Percentiles rank a stretch among this genome's conserved stretches.
phyloP scores from a whole-genome alignment of 441 rosid genomes.

The Pelargonium australe region DNA sequence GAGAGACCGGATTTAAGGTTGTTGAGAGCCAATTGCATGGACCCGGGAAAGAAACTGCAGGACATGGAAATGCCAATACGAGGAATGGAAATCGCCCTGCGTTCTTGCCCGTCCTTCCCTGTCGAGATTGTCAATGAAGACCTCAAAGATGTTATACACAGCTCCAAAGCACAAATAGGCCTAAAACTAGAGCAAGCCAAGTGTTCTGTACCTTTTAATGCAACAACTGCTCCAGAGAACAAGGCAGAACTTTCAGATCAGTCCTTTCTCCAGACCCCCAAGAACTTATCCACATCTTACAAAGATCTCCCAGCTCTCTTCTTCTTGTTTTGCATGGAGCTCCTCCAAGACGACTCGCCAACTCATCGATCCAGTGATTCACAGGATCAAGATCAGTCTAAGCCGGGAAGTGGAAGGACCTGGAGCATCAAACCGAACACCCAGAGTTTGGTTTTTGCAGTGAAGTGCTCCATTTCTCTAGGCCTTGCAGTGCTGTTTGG shows the following conservation, averaged over 20 bases:
- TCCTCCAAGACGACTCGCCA: slow-evolving; percentile 40
- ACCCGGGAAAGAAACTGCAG: slow-evolving; percentile 33
- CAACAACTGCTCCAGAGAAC: slow-evolving; percentile 38
- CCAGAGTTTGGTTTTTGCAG: slow-evolving; percentile 47
- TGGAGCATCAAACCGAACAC: slow-evolving; percentile 21
- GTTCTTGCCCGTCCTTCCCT: slow-evolving; percentile 47
- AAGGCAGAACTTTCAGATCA: slow-evolving; percentile 20
- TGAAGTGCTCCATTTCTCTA: slow-evolving; percentile 60
- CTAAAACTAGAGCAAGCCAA: slow-evolving; percentile 37
- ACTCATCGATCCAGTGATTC: slow-evolving; percentile 2
- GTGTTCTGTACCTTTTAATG: slow-evolving; percentile 24
- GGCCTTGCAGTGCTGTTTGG: slow-evolving; percentile 73
- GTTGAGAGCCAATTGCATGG: slow-evolving; percentile 24
- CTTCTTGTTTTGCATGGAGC: slow-evolving; percentile 53
- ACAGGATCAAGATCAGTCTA: neutral
- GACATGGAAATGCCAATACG: slow-evolving; percentile 40
- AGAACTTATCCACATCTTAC: slow-evolving; percentile 25
- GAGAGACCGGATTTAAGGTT: slow-evolving; percentile 58
- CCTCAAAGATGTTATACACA: slow-evolving; percentile 26
- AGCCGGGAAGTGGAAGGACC: neutral
- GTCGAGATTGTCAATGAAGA: slow-evolving; percentile 34
- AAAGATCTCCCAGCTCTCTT: slow-evolving; percentile 48
- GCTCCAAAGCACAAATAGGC: slow-evolving; percentile 28
- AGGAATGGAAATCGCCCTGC: slow-evolving; percentile 61
- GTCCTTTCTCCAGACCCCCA: slow-evolving; percentile 18